A percentile compares a stretch with the other conserved stretches of the same genome.
These are phyloP conservation scores for Fraxinus sp. DNA, from an alignment of 305 asterid genomes.

Conservation along the genomic window DNA sequence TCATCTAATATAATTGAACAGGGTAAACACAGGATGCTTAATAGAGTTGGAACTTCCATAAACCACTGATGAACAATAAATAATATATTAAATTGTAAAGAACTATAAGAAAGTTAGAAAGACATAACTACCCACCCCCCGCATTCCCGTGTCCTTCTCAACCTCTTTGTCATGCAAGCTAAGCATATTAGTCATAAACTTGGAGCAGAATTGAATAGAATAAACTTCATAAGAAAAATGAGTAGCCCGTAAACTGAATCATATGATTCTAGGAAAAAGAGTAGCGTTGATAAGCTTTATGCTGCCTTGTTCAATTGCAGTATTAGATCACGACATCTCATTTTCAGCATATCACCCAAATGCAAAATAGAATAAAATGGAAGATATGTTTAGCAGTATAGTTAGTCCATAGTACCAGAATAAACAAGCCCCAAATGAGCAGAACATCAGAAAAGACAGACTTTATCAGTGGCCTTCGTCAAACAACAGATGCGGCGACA, in stretches of 20 bases:
- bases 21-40: background rate
- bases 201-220: background rate
- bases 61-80: background rate
- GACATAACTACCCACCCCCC: background rate
- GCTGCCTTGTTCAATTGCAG: conserved; percentile 5
- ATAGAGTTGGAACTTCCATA: background rate
- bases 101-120: background rate
- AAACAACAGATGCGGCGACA: background rate
- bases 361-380: background rate
- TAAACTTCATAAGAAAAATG: background rate
- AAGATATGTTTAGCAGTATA: background rate
- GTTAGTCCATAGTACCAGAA: background rate
- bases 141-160: background rate
- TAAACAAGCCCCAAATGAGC: conserved; percentile 1
- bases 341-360: background rate
- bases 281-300: background rate
- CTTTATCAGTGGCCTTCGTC: background rate
- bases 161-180: background rate
- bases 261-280: background rate
- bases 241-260: background rate
- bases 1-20: background rate
- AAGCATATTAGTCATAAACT: background rate
- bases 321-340: background rate
- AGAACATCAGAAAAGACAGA: background rate
- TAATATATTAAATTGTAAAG: background rate